Percentiles rank a stretch among this genome's conserved stretches.
Conservation (phyloP, 176 grass and related monocot species). For the Thinopyrum elongatum region DNA sequence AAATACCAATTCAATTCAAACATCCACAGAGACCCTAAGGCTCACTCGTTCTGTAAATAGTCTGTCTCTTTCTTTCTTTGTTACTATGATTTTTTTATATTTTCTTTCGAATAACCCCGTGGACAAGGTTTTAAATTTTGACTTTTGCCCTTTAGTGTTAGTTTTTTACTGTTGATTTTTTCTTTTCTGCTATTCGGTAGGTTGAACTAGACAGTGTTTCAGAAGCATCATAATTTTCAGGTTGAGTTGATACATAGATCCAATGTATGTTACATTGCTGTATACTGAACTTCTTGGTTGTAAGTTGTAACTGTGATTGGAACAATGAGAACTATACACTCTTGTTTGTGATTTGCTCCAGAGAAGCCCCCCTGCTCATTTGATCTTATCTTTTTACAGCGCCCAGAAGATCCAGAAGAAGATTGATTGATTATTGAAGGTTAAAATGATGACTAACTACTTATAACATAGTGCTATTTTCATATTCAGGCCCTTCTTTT, state of each 20-base stretch:
- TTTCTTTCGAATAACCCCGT: not conserved
- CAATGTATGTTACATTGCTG: not conserved
- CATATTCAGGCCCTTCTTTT: not conserved
- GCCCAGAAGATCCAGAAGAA: slow-evolving; percentile 32
- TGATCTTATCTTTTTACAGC: slow-evolving; percentile 26
- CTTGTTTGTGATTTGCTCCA: slow-evolving; percentile 18
- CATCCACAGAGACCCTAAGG: not conserved
- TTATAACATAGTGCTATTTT: not conserved
- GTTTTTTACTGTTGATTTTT: not conserved
- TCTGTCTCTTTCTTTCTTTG: not conserved
- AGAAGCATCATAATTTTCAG: not conserved
- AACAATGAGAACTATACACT: slow-evolving; percentile 2
- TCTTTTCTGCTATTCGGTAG: not conserved
- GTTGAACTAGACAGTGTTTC: not conserved
- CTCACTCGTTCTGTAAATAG: not conserved
- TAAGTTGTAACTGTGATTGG: not conserved
- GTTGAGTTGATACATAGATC: not conserved
- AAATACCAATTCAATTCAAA: not conserved
- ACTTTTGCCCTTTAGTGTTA: not conserved
- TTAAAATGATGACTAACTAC: slow-evolving; percentile 11
- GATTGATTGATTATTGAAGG: slow-evolving; percentile 25
- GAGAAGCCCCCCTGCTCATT: not conserved
- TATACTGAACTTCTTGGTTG: not conserved
- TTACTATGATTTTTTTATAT: not conserved
- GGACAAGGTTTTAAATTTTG: not conserved